A percentile compares a stretch with the other conserved stretches of the same genome.
phyloP scores from a whole-genome alignment of 345 rosid genomes.

The Syzygium grande region DNA sequence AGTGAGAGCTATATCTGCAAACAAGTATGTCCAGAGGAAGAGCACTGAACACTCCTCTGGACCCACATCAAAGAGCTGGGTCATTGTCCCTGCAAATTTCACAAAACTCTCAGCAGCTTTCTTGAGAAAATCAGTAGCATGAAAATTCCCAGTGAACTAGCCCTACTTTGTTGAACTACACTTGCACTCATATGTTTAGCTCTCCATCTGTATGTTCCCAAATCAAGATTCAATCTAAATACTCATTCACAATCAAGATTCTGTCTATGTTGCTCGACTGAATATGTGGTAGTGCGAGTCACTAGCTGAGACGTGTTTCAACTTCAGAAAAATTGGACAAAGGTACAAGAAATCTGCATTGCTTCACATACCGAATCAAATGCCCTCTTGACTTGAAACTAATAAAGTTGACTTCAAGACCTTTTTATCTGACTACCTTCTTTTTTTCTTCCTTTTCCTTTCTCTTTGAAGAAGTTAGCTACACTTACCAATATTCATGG shows the following conservation, averaged over 20 bases:
- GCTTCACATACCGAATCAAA: background rate
- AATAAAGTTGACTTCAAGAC: background rate
- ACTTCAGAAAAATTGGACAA: background rate
- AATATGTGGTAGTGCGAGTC: background rate
- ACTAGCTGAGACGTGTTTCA: background rate
- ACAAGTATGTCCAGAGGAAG: slow-evolving; percentile 78
- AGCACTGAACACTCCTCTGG: slow-evolving; percentile 93
- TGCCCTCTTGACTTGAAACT: background rate
- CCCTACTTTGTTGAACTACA: background rate
- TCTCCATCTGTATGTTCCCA: background rate
- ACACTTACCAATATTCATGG: slow-evolving; percentile 68
- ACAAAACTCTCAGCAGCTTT: background rate
- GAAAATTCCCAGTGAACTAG: background rate
- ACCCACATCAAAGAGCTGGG: slow-evolving; percentile 67
- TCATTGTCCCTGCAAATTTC: slow-evolving; percentile 57
- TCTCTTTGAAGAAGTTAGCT: background rate
- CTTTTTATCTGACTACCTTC: background rate
- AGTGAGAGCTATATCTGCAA: slow-evolving; percentile 59
- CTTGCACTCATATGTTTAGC: background rate
- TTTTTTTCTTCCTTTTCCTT: background rate
- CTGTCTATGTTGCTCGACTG: background rate
- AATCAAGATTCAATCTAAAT: background rate
- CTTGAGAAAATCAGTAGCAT: background rate
- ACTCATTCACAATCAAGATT: background rate
- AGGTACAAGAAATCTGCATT: background rate